Evolutionary conservation across 2,329 filamentous ascomycete species (phyloP).

Genomic region (Penicillium sp.): DNA sequence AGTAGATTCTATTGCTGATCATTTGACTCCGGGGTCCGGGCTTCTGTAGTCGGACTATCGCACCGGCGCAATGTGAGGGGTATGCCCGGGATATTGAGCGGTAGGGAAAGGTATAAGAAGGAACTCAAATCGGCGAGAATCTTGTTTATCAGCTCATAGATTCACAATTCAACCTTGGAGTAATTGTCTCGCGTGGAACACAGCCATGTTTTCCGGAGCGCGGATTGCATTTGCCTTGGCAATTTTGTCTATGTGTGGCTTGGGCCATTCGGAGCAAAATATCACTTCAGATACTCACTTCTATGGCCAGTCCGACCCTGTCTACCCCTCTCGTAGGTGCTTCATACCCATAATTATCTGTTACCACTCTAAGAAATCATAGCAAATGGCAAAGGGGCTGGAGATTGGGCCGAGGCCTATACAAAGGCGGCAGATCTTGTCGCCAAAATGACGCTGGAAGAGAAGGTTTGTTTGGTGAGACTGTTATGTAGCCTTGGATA

Average conservation of each 20-base stretch:
- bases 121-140: not conserved
- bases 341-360: no score
- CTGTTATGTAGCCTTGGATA: not conserved
- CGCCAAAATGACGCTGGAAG: slow-evolving; percentile 24
- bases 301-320: slow-evolving; percentile 24
- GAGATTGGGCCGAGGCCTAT: slow-evolving; percentile 24
- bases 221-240: slow-evolving; percentile 14
- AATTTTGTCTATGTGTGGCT: slow-evolving; percentile 16
- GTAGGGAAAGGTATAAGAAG: not conserved
- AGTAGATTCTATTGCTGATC: not conserved
- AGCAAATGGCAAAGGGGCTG: slow-evolving; percentile 19
- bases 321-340: slow-evolving; percentile 25
- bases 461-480: slow-evolving; percentile 15
- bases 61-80: not conserved
- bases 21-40: not conserved
- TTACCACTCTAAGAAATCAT: not conserved
- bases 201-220: slow-evolving; percentile 9
- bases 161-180: no score
- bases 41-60: not conserved
- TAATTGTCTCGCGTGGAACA: not conserved
- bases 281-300: slow-evolving; percentile 36
- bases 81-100: not conserved
- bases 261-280: slow-evolving; percentile 20
- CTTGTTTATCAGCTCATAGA: not conserved
- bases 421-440: slow-evolving; percentile 20